phyloP scores from a whole-genome alignment of 805 yeast species.

The Starmerella davenportii region DNA sequence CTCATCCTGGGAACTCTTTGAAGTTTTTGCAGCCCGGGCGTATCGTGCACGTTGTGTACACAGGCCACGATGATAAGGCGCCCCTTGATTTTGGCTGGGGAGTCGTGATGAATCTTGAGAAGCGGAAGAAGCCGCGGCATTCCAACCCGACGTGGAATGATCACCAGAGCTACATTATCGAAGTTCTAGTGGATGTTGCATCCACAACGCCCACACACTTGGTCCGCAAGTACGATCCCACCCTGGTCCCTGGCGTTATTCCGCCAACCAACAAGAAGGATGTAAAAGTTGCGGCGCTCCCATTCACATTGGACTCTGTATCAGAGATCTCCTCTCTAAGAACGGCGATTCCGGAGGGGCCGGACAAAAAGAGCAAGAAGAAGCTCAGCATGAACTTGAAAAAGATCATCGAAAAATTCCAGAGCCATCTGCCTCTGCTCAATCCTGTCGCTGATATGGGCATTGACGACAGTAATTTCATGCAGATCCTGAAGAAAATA shows the following conservation, averaged over 20 bases:
- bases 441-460: constrained; percentile 90
- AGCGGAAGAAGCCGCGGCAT: constrained; percentile 36
- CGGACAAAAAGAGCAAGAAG: constrained; percentile 30
- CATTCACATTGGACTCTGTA: constrained; percentile 67
- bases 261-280: constrained; percentile 59
- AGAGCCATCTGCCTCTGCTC: constrained; percentile 77
- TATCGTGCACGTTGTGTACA: constrained; percentile 46
- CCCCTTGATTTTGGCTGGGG: constrained; percentile 88
- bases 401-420: constrained; percentile 68
- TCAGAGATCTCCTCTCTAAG: constrained; percentile 62
- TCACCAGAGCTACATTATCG: constrained; percentile 78
- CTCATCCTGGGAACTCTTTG: constrained; percentile 78
- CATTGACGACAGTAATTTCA: constrained; percentile 63
- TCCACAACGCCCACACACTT: constrained; percentile 57
- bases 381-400: constrained; percentile 49
- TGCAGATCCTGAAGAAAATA: constrained; percentile 50
- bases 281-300: constrained; percentile 57
- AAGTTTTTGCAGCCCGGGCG: constrained; percentile 83
- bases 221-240: constrained; percentile 59
- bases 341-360: constrained; percentile 58
- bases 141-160: constrained; percentile 45
- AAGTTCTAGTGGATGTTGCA: constrained; percentile 64
- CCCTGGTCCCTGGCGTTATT: constrained; percentile 72
- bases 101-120: constrained; percentile 57
- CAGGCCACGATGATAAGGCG: constrained; percentile 12